Percentiles rank a stretch among this genome's conserved stretches.
Conservation (phyloP, 2,329 filamentous ascomycete genomes). For the Tolypocladium inflatum region DNA sequence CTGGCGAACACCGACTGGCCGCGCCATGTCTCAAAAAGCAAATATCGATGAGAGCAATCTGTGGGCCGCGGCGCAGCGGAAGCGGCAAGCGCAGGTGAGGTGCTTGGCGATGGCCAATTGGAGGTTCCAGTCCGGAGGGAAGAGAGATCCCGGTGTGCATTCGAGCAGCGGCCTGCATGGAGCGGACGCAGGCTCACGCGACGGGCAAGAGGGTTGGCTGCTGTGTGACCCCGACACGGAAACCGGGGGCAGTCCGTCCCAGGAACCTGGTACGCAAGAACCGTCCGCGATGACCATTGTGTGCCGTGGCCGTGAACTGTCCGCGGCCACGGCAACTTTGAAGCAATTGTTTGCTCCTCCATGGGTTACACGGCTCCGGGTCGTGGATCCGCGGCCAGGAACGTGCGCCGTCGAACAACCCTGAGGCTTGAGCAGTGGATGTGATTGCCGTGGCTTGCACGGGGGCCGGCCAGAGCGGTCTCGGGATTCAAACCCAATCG, state of each 20-base stretch:
- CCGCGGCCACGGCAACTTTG: neutral
- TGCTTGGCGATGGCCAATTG: slow-evolving; percentile 1
- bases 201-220: neutral
- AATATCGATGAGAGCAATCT: neutral
- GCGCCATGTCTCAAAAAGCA: slow-evolving; percentile 7
- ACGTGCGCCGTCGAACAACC: slow-evolving; percentile 5
- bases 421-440: neutral
- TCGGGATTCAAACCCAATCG: neutral
- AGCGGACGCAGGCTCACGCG: neutral
- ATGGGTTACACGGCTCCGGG: slow-evolving; percentile 8
- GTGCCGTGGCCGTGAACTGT: neutral
- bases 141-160: slow-evolving; percentile 3
- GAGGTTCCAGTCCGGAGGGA: neutral
- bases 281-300: neutral
- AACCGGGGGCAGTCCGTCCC: neutral
- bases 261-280: slow-evolving; percentile 1
- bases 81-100: neutral
- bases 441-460: slow-evolving; percentile 3
- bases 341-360: slow-evolving; percentile 5
- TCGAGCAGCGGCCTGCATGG: slow-evolving; percentile 1
- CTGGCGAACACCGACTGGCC: neutral
- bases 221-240: neutral
- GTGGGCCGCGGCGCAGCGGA: slow-evolving; percentile 2
- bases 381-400: slow-evolving; percentile 4
- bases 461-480: neutral